Conservation (phyloP, 2,329 filamentous ascomycete species). For the Xylariomycetidae sp. region DNA sequence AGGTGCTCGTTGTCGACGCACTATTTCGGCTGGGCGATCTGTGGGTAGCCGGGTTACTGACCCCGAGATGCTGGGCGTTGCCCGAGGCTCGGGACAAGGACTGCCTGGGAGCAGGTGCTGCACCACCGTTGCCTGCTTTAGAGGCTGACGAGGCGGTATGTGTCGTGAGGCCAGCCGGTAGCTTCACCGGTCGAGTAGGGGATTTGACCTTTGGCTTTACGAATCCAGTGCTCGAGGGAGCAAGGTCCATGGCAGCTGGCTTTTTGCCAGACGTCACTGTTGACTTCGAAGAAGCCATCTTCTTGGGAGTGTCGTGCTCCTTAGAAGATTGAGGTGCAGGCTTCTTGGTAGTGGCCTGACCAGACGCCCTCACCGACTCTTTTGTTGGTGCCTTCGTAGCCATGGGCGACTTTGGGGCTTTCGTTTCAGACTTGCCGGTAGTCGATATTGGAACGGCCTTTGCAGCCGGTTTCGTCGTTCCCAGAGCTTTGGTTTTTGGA, state of each 20-base stretch:
- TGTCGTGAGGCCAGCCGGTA: slow-evolving; percentile 63
- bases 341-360: slow-evolving; percentile 33
- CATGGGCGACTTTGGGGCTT: slow-evolving; percentile 33
- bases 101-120: slow-evolving; percentile 27
- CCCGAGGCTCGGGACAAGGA: slow-evolving; percentile 38
- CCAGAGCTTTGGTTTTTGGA: slow-evolving; percentile 24
- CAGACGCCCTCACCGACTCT: slow-evolving; percentile 19
- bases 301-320: slow-evolving; percentile 29
- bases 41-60: slow-evolving; percentile 21
- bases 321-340: slow-evolving; percentile 29
- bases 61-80: slow-evolving; percentile 26
- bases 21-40: slow-evolving; percentile 46
- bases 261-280: slow-evolving; percentile 35
- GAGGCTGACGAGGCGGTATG: slow-evolving; percentile 67
- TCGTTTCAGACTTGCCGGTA: slow-evolving; percentile 28
- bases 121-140: slow-evolving; percentile 43
- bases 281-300: slow-evolving; percentile 25
- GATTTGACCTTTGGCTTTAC: slow-evolving; percentile 61
- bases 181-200: slow-evolving; percentile 61
- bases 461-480: slow-evolving; percentile 17
- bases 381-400: slow-evolving; percentile 30
- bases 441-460: slow-evolving; percentile 20
- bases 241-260: slow-evolving; percentile 36
- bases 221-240: slow-evolving; percentile 38
- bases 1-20: slow-evolving; percentile 23